Percentiles rank a stretch among this genome's conserved stretches.
These are phyloP conservation scores for Stenocarpella maydis DNA, from an alignment of 2,329 filamentous ascomycete genomes.

Conservation along the genomic window DNA sequence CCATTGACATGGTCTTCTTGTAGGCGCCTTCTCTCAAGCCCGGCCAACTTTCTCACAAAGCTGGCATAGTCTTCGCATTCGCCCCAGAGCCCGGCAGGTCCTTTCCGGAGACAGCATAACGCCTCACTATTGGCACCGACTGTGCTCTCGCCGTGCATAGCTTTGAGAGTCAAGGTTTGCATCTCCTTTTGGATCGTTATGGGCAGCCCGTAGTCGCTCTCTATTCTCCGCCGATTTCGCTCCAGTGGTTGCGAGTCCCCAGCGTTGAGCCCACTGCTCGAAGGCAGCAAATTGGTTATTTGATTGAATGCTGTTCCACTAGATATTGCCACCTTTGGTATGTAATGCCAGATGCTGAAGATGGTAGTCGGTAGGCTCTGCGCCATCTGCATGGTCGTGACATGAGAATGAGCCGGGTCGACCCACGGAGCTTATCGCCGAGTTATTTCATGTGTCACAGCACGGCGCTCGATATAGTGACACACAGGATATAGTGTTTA, in stretches of 20 bases:
- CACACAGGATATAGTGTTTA: not conserved
- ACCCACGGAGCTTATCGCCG: constrained; percentile 30
- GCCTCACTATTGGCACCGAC: constrained; percentile 33
- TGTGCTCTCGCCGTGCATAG: constrained; percentile 23
- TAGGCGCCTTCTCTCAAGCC: not conserved
- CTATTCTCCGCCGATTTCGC: not conserved
- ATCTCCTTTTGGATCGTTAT: not conserved
- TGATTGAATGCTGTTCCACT: not conserved
- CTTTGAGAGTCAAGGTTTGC: not conserved
- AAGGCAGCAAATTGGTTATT: not conserved
- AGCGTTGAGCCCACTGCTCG: not conserved
- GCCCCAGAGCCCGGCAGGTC: constrained; percentile 27
- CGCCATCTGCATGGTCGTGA: constrained; percentile 13
- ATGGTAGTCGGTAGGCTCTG: constrained; percentile 5
- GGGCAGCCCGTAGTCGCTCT: constrained; percentile 5
- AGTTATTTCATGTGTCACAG: not conserved
- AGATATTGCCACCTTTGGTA: constrained; percentile 3
- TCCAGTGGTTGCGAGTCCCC: not conserved
- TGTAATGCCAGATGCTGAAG: constrained; percentile 23
- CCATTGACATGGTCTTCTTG: not conserved
- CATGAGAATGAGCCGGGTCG: constrained; percentile 22
- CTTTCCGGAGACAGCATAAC: constrained; percentile 25
- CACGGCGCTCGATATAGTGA: too few relatives aligned
- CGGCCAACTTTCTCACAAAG: constrained; percentile 21
- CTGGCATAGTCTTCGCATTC: constrained; percentile 25